Conservation (phyloP, 2,329 filamentous ascomycete species). For the Emergomyces orientalis region DNA sequence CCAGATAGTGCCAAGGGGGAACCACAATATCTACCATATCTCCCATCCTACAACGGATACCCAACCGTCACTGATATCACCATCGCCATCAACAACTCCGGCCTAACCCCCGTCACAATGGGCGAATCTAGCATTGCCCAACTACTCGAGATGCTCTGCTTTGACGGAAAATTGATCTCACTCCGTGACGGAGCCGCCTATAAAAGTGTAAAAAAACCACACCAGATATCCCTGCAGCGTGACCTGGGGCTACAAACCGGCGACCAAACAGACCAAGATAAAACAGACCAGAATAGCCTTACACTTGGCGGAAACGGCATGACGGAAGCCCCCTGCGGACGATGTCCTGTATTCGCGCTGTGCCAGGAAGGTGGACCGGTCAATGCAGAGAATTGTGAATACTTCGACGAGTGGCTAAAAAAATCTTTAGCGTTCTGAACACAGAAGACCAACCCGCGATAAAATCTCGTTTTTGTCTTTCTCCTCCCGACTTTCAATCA, state of each 20-base stretch:
- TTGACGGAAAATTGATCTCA: slow-evolving; percentile 71
- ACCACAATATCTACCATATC: slow-evolving; percentile 41
- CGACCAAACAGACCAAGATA: slow-evolving; percentile 24
- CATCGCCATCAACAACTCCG: slow-evolving; percentile 57
- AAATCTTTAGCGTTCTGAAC: slow-evolving; percentile 29
- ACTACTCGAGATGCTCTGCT: slow-evolving; percentile 78
- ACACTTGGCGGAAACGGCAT: slow-evolving; percentile 58
- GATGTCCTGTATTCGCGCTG: slow-evolving; percentile 85
- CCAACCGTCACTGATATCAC: slow-evolving; percentile 74
- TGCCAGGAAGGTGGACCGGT: slow-evolving; percentile 88
- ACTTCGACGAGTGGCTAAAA: slow-evolving; percentile 76
- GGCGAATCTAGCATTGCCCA: slow-evolving; percentile 68
- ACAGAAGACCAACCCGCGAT: background rate
- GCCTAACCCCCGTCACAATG: slow-evolving; percentile 62
- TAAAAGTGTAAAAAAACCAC: slow-evolving; percentile 35
- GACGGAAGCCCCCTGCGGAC: slow-evolving; percentile 81
- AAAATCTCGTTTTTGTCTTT: background rate
- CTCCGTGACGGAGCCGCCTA: slow-evolving; percentile 45
- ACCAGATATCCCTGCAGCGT: slow-evolving; percentile 25
- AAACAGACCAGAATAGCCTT: slow-evolving; percentile 27
- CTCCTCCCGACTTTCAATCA: background rate
- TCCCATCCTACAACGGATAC: slow-evolving; percentile 63
- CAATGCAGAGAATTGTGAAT: slow-evolving; percentile 80
- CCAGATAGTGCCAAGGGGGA: slow-evolving; percentile 24
- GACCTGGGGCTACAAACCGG: slow-evolving; percentile 27